Percentiles rank a stretch among this genome's conserved stretches.
phyloP scores from a whole-genome alignment of 495 filamentous ascomycete species.

The Trichodelitschia bisporula region DNA sequence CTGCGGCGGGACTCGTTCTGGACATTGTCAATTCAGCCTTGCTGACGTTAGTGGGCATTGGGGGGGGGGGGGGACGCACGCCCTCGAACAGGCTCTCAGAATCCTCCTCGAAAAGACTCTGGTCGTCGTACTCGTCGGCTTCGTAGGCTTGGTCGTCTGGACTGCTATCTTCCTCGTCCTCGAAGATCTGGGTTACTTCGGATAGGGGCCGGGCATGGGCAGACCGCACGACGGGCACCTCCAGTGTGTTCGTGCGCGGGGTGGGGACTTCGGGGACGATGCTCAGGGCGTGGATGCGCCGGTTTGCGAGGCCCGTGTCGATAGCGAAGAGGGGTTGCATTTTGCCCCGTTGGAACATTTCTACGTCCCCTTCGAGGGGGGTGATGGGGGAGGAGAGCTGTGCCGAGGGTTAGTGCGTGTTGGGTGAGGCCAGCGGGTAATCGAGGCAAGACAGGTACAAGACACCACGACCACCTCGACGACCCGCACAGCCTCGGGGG shows the following conservation, averaged over 20 bases:
- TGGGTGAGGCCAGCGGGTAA: too few relatives aligned
- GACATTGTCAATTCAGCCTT: too few relatives aligned
- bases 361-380: conserved; percentile 21
- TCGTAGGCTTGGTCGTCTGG: conserved; percentile 17
- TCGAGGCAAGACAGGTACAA: too few relatives aligned
- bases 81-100: conserved; percentile 42
- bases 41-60: not conserved
- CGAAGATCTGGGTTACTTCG: conserved; percentile 43
- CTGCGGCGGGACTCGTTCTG: conserved; percentile 27
- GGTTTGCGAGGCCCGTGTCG: too few relatives aligned
- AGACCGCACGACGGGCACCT: too few relatives aligned
- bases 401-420: not conserved
- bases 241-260: conserved; percentile 6
- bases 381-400: conserved; percentile 13
- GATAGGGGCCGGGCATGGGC: conserved; percentile 32
- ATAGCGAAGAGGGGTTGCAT: conserved; percentile 14
- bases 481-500: too few relatives aligned
- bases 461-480: too few relatives aligned
- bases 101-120: conserved; percentile 30
- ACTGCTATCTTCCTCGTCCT: conserved; percentile 22
- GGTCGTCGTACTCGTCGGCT: conserved; percentile 38
- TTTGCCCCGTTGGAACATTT: conserved; percentile 19
- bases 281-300: too few relatives aligned
- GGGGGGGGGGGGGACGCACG: conserved; percentile 23
- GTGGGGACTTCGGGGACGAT: too few relatives aligned